These are phyloP conservation scores for Escovopsis sp. DNA, from an alignment of 2,329 filamentous ascomycete species.

Conservation along the genomic window DNA sequence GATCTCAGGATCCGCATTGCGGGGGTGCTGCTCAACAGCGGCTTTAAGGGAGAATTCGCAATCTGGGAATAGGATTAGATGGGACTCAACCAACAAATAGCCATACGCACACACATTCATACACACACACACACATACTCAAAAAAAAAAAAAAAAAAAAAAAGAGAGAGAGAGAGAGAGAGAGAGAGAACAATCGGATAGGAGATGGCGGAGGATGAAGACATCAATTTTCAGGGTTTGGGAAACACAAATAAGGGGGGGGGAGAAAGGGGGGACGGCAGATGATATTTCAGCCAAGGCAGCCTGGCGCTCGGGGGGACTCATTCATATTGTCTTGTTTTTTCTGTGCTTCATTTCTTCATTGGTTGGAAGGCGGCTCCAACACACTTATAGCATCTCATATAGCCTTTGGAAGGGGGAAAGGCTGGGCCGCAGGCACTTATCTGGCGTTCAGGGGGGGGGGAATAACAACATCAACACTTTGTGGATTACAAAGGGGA, in stretches of 20 bases:
- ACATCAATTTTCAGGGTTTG: no score
- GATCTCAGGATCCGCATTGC: conserved; percentile 48
- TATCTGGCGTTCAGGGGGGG: no score
- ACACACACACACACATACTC: neutral
- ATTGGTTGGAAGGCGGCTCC: neutral
- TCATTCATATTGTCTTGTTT: neutral
- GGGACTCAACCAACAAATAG: neutral
- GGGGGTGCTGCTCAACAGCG: conserved; percentile 50
- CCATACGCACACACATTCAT: neutral
- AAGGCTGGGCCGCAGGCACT: no score
- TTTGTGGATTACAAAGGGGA: no score
- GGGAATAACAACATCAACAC: no score
- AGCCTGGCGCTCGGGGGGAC: no score
- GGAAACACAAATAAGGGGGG: neutral
- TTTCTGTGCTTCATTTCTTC: neutral
- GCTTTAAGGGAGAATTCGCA: conserved; percentile 47
- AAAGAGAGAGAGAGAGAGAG: neutral
- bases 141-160: neutral
- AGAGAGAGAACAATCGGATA: neutral
- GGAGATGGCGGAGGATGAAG: no score
- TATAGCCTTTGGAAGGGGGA: no score
- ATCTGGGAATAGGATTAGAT: conserved; percentile 13
- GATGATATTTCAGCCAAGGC: no score
- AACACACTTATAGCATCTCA: no score
- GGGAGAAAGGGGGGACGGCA: neutral